phyloP scores from a whole-genome alignment of 805 yeast genomes.

The Kuraishia borneana region DNA sequence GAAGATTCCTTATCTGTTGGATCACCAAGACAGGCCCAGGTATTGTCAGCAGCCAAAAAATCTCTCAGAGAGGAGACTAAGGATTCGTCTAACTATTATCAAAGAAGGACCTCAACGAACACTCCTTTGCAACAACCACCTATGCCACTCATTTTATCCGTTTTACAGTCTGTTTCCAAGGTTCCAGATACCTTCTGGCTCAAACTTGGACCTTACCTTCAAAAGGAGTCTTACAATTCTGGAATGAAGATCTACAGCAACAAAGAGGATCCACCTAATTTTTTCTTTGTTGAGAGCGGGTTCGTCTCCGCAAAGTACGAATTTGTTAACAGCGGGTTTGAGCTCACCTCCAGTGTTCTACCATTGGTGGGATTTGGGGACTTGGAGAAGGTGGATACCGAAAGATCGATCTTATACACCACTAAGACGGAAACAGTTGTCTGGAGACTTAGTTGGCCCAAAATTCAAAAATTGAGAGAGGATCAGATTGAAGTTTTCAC shows the following conservation, averaged over 20 bases:
- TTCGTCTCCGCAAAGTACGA: slow-evolving; percentile 34
- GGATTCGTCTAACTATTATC: slow-evolving; percentile 6
- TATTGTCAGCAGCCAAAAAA: slow-evolving; percentile 39
- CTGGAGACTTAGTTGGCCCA: slow-evolving; percentile 51
- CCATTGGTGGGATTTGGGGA: slow-evolving; percentile 76
- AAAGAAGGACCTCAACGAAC: slow-evolving; percentile 5
- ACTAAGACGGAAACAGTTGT: slow-evolving; percentile 44
- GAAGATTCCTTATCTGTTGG: slow-evolving; percentile 20
- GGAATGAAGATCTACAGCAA: slow-evolving; percentile 37
- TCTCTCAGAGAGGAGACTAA: slow-evolving; percentile 28
- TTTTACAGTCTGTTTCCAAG: slow-evolving; percentile 48
- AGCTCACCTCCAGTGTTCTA: slow-evolving; percentile 29
- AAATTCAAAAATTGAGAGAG: slow-evolving; percentile 31
- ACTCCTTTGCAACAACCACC: slow-evolving; percentile 26
- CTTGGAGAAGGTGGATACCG: slow-evolving; percentile 23
- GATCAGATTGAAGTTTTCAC: slow-evolving; percentile 44
- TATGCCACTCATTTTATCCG: slow-evolving; percentile 50
- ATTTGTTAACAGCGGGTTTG: slow-evolving; percentile 24
- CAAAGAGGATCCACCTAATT: slow-evolving; percentile 31
- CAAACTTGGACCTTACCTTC: slow-evolving; percentile 44
- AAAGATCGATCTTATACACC: slow-evolving; percentile 27
- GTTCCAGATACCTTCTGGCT: slow-evolving; percentile 51
- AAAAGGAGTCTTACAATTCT: slow-evolving; percentile 32
- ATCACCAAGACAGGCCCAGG: slow-evolving; percentile 43
- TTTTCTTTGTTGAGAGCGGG: slow-evolving; percentile 44